Base-by-base conservation (phyloP, 2,329 filamentous ascomycete species). In the Anisogramma anomala region DNA sequence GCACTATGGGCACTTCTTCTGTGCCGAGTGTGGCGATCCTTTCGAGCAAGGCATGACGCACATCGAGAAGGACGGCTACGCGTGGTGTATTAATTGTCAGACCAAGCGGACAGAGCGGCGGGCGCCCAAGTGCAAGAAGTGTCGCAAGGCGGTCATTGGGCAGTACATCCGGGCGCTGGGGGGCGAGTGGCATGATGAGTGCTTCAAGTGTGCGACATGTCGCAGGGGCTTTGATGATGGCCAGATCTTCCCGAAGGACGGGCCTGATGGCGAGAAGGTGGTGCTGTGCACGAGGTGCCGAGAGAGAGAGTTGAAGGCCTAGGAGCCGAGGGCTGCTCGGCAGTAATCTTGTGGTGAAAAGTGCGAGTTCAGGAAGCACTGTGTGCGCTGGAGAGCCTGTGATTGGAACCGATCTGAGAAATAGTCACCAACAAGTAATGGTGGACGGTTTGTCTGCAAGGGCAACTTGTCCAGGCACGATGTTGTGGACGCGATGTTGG, bases 1-100 rank as follows among this genome's bases (percentile, higher is more conserved):
- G 84, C 91, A 98, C 60, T 84, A 84, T 39, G 91, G 91, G 0
- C 91, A 98, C 64, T 98, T 98, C 66, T 98, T 98, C 72, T 98
- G 91, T 57, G 91, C 91, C 31, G 87, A 98, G 68, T 98, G 91
- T 58, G 91, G 91, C 51, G 89, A 98, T 64, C 89, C 91, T 0
- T 98, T 98, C 58, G 85, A 72, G 50, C 68, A 70, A 35, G 74
- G 74, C 45, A 74, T 71, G 63, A 80, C 76, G 33, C 77, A 81
- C 54, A 79, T 98, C 41, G 91, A 98, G 59, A 94, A 94, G 63
- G 89, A 96, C 51, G 89, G 89, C 8, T 96, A 94, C 60, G 91
- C 91, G 4, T 98, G 91, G 88, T 98, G 91, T 62, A 76, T 96
- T 34, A 74, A 74, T 17, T 98, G 91, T 58, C 89, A 96, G 65